These are phyloP conservation scores for Penicillium steckii DNA, from an alignment of 495 filamentous ascomycete genomes.

Conservation along the genomic window DNA sequence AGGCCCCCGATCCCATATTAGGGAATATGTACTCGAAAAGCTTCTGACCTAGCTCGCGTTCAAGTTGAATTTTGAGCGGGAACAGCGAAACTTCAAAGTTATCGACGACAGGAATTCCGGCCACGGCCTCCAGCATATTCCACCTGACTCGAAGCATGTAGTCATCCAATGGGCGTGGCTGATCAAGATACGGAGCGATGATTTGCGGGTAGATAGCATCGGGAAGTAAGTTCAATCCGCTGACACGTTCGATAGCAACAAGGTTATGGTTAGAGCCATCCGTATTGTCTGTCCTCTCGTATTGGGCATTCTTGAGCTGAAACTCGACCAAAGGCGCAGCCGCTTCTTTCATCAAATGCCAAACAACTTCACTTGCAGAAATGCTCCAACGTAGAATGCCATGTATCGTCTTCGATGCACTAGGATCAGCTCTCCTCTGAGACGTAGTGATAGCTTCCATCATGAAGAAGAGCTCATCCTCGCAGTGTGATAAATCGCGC, in stretches of 20 bases:
- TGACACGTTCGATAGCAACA: slow-evolving; percentile 78
- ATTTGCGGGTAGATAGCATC: slow-evolving; percentile 95
- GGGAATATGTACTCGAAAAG: slow-evolving; percentile 99
- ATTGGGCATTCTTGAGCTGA: slow-evolving; percentile 83
- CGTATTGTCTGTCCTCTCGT: slow-evolving; percentile 91
- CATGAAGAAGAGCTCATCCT: slow-evolving; percentile 98
- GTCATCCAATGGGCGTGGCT: slow-evolving; percentile 53
- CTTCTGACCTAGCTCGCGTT: slow-evolving; percentile 88
- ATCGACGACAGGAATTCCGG: slow-evolving; percentile 95
- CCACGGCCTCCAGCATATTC: slow-evolving; percentile 97
- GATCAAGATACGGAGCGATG: slow-evolving; percentile 81
- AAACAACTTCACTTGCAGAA: slow-evolving; percentile 87
- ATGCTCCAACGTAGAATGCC: slow-evolving; percentile 88
- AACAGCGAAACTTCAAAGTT: slow-evolving; percentile 95
- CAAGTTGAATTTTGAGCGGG: slow-evolving; percentile 90
- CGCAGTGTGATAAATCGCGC: slow-evolving; percentile 81
- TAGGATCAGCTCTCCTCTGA: slow-evolving; percentile 75
- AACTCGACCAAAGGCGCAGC: slow-evolving; percentile 91
- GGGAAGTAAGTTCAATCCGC: slow-evolving; percentile 83
- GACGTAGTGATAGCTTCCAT: slow-evolving; percentile 99
- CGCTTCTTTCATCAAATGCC: slow-evolving; percentile 87
- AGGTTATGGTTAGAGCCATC: slow-evolving; percentile 95
- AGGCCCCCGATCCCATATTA: slow-evolving; percentile 58
- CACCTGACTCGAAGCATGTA: slow-evolving; percentile 92
- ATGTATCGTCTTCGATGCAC: slow-evolving; percentile 58